Percentiles rank a stretch among this genome's conserved stretches.
Evolutionary conservation across 805 yeast species (phyloP).

Genomic region (Suhomyces prunicola): DNA sequence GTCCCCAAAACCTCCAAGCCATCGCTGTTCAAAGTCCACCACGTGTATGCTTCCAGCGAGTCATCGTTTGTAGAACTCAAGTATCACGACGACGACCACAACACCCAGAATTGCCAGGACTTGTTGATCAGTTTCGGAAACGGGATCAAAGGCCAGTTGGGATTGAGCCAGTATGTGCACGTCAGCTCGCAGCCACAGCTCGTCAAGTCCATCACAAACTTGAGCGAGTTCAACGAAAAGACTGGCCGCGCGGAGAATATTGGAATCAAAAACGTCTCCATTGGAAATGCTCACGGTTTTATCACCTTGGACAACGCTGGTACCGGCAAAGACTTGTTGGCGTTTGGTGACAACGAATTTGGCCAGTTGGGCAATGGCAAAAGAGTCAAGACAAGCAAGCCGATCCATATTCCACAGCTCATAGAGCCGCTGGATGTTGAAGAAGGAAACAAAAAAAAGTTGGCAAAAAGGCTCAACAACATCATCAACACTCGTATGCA

Average conservation of each 20-base stretch:
- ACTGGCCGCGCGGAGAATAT: constrained; percentile 40
- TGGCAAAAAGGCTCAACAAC: constrained; percentile 29
- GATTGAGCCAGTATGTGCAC: constrained; percentile 72
- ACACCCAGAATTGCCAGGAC: constrained; percentile 13
- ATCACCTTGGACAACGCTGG: constrained; percentile 52
- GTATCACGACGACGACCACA: constrained; percentile 15
- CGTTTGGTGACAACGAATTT: constrained; percentile 80
- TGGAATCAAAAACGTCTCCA: constrained; percentile 49
- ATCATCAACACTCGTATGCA: constrained; percentile 45
- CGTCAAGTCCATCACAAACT: constrained; percentile 45
- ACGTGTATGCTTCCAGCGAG: constrained; percentile 69
- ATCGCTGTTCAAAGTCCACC: constrained; percentile 46
- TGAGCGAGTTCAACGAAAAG: constrained; percentile 55
- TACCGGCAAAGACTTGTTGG: constrained; percentile 51
- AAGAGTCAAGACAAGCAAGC: constrained; percentile 54
- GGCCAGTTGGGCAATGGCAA: constrained; percentile 89
- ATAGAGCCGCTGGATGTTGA: constrained; percentile 50
- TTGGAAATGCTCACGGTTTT: constrained; percentile 65
- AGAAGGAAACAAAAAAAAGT: constrained; percentile 13
- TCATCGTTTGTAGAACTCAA: constrained; percentile 39
- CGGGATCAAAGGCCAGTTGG: constrained; percentile 84
- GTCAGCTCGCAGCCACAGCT: constrained; percentile 66
- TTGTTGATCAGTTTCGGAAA: constrained; percentile 68
- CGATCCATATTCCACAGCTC: constrained; percentile 51
- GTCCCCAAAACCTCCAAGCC: constrained; percentile 35